These are phyloP conservation scores for Basidiobolus meristosporus DNA, from an alignment of 371 early-diverging fungal species.

Conservation along the genomic window DNA sequence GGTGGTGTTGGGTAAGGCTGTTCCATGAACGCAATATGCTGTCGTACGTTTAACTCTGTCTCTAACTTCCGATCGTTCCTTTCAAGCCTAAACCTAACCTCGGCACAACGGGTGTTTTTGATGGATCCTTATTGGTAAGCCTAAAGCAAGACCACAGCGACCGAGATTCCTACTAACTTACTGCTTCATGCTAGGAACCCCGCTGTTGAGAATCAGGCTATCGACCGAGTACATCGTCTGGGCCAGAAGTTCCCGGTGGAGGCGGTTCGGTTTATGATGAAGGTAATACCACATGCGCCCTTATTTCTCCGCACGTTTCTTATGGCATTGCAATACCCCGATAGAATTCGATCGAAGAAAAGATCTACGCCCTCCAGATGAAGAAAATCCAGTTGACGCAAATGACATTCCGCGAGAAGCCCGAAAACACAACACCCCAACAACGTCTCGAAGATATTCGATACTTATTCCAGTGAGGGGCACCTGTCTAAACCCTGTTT, in stretches of 20 bases:
- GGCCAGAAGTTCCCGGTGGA: conserved; percentile 26
- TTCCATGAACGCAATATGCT: background rate
- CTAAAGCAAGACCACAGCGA: no score
- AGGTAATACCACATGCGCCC: no score
- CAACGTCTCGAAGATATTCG: no score
- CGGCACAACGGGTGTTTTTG: conserved; percentile 49
- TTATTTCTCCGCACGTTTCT: no score
- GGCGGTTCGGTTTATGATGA: conserved; percentile 23
- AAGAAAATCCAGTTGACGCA: no score
- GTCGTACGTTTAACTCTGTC: background rate
- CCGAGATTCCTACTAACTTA: background rate
- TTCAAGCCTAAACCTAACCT: conserved; percentile 52
- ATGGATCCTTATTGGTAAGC: conserved; percentile 26
- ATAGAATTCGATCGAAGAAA: no score
- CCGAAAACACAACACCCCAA: no score
- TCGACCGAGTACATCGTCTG: conserved; percentile 59
- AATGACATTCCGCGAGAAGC: no score
- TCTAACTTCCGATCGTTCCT: background rate
- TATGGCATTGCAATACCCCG: no score
- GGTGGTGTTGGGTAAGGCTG: conserved; percentile 69
- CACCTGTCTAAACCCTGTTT: no score
- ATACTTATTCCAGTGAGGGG: no score
- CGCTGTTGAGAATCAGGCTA: conserved; percentile 62
- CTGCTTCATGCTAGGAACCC: conserved; percentile 29
- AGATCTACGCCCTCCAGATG: no score